Conservation (phyloP, 352 stramenopile species). For the Pythium chondricola region DNA sequence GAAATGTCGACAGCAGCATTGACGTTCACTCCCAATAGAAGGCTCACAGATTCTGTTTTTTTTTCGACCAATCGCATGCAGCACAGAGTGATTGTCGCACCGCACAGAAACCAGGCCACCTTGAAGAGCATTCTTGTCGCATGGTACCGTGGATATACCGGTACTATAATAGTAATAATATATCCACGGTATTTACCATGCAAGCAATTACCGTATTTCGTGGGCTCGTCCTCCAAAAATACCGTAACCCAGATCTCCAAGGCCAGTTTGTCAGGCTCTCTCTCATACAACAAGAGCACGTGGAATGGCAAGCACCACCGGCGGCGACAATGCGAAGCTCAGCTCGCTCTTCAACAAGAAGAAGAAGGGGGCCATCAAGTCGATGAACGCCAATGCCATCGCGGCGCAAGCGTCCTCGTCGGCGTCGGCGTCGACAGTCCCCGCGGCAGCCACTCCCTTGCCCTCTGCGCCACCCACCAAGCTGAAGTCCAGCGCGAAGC, state of each 20-base stretch:
- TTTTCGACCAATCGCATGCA: slow-evolving; percentile 4
- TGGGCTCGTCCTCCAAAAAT: not conserved
- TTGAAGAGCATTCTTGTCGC: slow-evolving; percentile 25
- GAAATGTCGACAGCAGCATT: not conserved
- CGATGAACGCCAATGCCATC: slow-evolving; percentile 76
- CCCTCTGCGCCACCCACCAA: slow-evolving; percentile 7
- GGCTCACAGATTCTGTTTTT: slow-evolving; percentile 4
- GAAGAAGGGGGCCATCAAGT: slow-evolving; percentile 71
- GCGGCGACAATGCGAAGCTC: slow-evolving; percentile 55
- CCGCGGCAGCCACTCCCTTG: slow-evolving; percentile 2
- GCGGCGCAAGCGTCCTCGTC: slow-evolving; percentile 20
- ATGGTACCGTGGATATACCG: slow-evolving; percentile 10
- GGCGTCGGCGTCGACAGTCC: slow-evolving; percentile 15
- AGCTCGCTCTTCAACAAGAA: slow-evolving; percentile 79
- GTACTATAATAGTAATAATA: slow-evolving; percentile 1
- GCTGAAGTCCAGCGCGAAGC: slow-evolving; percentile 1
- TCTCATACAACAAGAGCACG: not conserved
- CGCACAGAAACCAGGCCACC: slow-evolving; percentile 2
- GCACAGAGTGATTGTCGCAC: slow-evolving; percentile 15
- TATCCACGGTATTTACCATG: no score
- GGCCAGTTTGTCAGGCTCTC: not conserved
- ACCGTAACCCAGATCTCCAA: not conserved
- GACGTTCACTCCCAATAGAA: slow-evolving; percentile 8
- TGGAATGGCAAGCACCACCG: slow-evolving; percentile 18
- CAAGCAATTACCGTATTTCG: no score